phyloP scores from a whole-genome alignment of 768 basidiomycete genomes.

The Rhizopogon vulgaris region DNA sequence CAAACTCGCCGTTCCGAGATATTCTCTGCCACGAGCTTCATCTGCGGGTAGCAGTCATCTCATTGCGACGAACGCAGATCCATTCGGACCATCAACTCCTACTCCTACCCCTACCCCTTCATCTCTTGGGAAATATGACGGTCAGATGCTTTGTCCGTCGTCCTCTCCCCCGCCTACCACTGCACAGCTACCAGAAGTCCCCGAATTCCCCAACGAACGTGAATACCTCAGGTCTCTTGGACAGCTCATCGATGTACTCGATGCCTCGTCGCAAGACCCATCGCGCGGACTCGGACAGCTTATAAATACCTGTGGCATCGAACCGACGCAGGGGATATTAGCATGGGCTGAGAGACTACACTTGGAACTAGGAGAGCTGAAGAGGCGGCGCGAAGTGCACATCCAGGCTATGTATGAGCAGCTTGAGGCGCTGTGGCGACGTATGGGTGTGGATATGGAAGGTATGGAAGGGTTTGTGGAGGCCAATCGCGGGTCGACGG shows the following conservation, averaged over 20 bases:
- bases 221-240: slow-evolving; percentile 57
- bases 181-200: slow-evolving; percentile 6
- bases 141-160: slow-evolving; percentile 30
- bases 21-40: slow-evolving; percentile 39
- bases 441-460: slow-evolving; percentile 72
- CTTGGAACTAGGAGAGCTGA: slow-evolving; percentile 61
- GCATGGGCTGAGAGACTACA: slow-evolving; percentile 59
- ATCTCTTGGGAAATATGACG: slow-evolving; percentile 30
- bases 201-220: slow-evolving; percentile 23
- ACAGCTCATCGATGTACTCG: slow-evolving; percentile 55
- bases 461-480: slow-evolving; percentile 95
- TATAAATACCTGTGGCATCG: slow-evolving; percentile 43
- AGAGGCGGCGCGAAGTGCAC: slow-evolving; percentile 67
- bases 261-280: slow-evolving; percentile 27
- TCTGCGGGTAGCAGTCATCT: slow-evolving; percentile 23
- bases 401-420: slow-evolving; percentile 95
- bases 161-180: slow-evolving; percentile 8
- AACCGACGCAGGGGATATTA: slow-evolving; percentile 72
- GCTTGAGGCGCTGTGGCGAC: slow-evolving; percentile 83
- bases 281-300: slow-evolving; percentile 14
- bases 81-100: slow-evolving; percentile 32
- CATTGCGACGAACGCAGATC: slow-evolving; percentile 15
- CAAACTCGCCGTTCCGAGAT: slow-evolving; percentile 32
- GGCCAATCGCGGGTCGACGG: slow-evolving; percentile 70
- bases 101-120: slow-evolving; percentile 54